phyloP scores from a whole-genome alignment of 139 green algal genomes.

The Chlamydomonas asymmetrica region DNA sequence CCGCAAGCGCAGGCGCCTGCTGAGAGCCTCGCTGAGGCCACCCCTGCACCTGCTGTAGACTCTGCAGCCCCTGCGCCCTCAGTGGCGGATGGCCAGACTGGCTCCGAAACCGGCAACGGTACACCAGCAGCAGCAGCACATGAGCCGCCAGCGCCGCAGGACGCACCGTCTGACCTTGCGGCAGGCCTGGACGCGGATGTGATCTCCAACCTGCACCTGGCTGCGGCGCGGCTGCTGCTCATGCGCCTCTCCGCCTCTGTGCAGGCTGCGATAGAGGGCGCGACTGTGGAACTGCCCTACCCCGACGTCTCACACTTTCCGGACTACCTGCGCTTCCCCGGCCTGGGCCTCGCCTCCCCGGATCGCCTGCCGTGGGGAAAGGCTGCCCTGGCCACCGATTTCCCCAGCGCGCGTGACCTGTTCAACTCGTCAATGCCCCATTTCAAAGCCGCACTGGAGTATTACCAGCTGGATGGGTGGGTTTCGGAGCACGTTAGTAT shows the following conservation, averaged over 20 bases:
- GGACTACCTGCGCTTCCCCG: slow-evolving; percentile 27
- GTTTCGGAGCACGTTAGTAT: slow-evolving; percentile 58
- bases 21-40: background rate
- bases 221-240: slow-evolving; percentile 38
- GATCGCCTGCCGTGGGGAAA: slow-evolving; percentile 34
- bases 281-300: slow-evolving; percentile 19
- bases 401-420: slow-evolving; percentile 36
- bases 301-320: slow-evolving; percentile 22
- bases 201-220: slow-evolving; percentile 46
- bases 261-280: slow-evolving; percentile 2
- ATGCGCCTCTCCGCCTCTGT: slow-evolving; percentile 36
- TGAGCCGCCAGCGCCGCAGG: too few species aligned
- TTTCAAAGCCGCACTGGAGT: slow-evolving; percentile 43
- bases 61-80: background rate
- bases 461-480: slow-evolving; percentile 62
- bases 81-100: too few species aligned
- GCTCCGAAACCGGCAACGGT: too few species aligned
- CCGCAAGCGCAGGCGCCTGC: background rate
- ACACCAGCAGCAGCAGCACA: too few species aligned
- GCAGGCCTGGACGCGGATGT: slow-evolving; percentile 45
- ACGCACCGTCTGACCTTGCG: too few species aligned
- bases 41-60: background rate
- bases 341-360: slow-evolving; percentile 28
- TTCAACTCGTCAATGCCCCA: slow-evolving; percentile 46
- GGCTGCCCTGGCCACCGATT: slow-evolving; percentile 26